Evolutionary conservation across 768 basidiomycete species (phyloP).

Genomic region (Lyophyllum semitale): DNA sequence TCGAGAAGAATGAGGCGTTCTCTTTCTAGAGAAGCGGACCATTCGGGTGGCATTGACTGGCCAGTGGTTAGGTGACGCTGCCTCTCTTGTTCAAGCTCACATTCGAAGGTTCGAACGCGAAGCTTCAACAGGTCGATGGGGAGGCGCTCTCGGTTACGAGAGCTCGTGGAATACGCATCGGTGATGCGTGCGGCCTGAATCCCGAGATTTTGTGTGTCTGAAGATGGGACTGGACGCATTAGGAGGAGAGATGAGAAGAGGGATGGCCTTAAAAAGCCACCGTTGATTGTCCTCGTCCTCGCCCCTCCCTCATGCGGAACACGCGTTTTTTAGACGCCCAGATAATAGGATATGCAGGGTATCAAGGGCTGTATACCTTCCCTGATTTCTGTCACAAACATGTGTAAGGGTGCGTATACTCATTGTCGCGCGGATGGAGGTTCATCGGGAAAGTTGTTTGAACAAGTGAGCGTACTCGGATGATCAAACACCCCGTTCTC

Average conservation of each 20-base stretch:
- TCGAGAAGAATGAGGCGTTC: not conserved
- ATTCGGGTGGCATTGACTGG: not conserved
- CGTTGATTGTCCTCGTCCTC: not conserved
- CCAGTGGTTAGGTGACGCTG: not conserved
- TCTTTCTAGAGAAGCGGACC: not conserved
- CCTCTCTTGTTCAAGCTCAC: not conserved
- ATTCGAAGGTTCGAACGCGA: not conserved
- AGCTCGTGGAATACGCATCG: not conserved
- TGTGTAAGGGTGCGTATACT: not conserved
- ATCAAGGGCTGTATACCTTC: not conserved
- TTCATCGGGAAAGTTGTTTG: too few relatives aligned
- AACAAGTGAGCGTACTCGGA: too few relatives aligned
- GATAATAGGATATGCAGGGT: not conserved
- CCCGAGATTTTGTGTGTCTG: not conserved
- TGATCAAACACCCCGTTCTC: too few relatives aligned
- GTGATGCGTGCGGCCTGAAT: not conserved
- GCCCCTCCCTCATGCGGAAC: not conserved
- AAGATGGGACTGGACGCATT: not conserved
- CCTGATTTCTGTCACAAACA: not conserved
- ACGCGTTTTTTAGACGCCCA: not conserved
- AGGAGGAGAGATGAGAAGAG: not conserved
- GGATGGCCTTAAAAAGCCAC: not conserved
- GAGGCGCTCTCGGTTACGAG: constrained; percentile 1
- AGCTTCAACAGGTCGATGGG: not conserved
- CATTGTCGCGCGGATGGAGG: too few relatives aligned